A percentile compares a stretch with the other conserved stretches of the same genome.
Conservation (phyloP, 345 rosid genomes). For the Brassica cretica region DNA sequence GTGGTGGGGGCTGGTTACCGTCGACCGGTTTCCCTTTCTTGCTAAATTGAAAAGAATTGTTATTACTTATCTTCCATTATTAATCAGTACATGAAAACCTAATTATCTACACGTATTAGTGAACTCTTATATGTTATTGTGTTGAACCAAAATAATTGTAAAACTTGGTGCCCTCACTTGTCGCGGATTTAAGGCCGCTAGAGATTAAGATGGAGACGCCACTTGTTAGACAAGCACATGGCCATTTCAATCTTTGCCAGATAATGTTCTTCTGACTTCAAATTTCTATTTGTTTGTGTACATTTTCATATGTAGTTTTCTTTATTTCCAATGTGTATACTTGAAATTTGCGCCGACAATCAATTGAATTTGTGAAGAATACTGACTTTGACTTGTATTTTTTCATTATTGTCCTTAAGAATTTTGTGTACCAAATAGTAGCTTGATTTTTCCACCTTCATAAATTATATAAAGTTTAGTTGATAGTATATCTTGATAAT, state of each 20-base stretch:
- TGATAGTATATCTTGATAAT: no score
- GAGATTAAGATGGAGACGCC: conserved; percentile 26
- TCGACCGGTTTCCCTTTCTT: conserved; percentile 40
- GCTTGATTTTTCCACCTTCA: not conserved
- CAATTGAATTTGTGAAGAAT: not conserved
- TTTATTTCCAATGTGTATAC: conserved; percentile 13
- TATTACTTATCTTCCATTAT: not conserved
- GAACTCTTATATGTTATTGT: not conserved
- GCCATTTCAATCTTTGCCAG: conserved; percentile 4
- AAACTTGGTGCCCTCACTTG: conserved; percentile 14
- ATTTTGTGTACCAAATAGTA: not conserved
- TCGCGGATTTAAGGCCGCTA: conserved; percentile 1
- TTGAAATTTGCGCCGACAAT: not conserved
- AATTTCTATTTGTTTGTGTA: not conserved
- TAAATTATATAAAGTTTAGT: not conserved
- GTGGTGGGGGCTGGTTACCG: conserved; percentile 53
- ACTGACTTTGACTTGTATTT: not conserved
- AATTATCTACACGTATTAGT: not conserved
- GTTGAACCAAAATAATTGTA: not conserved
- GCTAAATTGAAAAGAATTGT: no score
- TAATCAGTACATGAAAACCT: not conserved
- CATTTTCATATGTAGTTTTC: not conserved
- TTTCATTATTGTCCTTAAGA: not conserved
- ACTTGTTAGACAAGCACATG: conserved; percentile 33
- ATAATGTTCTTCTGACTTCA: conserved; percentile 11